A percentile compares a stretch with the other conserved stretches of the same genome.
Conservation (phyloP, 352 stramenopile genomes). For the Globisporangium yorkense region DNA sequence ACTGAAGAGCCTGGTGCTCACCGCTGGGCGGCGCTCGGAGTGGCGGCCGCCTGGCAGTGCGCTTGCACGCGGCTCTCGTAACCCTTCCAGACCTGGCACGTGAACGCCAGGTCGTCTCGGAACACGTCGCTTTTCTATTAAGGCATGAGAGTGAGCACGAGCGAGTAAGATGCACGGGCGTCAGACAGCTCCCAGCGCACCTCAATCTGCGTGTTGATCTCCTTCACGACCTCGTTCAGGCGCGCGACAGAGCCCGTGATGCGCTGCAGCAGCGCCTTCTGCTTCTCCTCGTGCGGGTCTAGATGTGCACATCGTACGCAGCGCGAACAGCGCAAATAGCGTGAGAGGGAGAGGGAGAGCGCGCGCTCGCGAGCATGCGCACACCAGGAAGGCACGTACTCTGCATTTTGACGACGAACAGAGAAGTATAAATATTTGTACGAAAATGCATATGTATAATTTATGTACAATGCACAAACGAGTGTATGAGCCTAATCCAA, state of each 20-base stretch:
- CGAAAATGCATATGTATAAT: no score
- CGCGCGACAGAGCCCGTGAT: conserved; percentile 73
- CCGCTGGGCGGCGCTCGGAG: conserved; percentile 1
- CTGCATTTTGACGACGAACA: no score
- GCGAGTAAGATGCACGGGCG: background rate
- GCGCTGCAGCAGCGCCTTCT: conserved; percentile 77
- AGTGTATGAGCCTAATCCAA: no score
- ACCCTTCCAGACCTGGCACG: conserved; percentile 78
- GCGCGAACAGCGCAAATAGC: background rate
- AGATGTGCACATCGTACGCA: background rate
- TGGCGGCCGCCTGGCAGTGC: conserved; percentile 35
- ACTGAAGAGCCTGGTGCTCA: background rate
- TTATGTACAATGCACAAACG: no score
- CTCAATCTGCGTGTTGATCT: conserved; percentile 84
- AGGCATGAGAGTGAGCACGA: background rate
- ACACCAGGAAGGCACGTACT: no score
- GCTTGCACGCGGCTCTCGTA: conserved; percentile 80
- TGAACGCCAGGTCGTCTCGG: conserved; percentile 63
- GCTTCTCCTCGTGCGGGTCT: conserved; percentile 86
- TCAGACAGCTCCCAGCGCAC: conserved; percentile 15
- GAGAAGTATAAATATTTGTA: no score
- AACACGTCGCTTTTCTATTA: conserved; percentile 76
- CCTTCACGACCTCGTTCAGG: conserved; percentile 76
- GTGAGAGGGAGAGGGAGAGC: background rate
- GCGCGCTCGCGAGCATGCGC: no score